phyloP scores from a whole-genome alignment of 305 asterid genomes.

The Fraxinus albicans region DNA sequence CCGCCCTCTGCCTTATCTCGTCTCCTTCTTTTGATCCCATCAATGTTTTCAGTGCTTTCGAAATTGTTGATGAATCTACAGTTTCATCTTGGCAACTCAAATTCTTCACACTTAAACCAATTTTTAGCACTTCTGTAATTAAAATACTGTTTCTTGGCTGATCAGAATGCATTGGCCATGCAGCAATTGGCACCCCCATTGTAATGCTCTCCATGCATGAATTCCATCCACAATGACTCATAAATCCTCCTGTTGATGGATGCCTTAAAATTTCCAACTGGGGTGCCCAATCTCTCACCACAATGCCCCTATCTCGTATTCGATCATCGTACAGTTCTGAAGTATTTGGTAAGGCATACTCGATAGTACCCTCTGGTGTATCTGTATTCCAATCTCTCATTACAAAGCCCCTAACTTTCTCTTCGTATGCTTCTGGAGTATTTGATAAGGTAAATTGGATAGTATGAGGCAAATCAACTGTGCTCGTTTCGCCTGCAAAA shows the following conservation, averaged over 20 bases:
- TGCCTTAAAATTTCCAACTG: constrained; percentile 36
- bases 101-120: constrained; percentile 4
- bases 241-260: constrained; percentile 32
- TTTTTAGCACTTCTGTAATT: constrained; percentile 17
- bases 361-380: not conserved
- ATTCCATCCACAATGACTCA: constrained; percentile 43
- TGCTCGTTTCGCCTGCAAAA: constrained; percentile 13
- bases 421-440: constrained; percentile 31
- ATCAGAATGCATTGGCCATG: constrained; percentile 42
- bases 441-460: not conserved
- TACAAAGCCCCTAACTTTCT: constrained; percentile 25
- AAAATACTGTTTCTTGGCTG: constrained; percentile 32
- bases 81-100: not conserved
- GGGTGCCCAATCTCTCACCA: constrained; percentile 42
- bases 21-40: constrained; percentile 36
- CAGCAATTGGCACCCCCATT: constrained; percentile 37
- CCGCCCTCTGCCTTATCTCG: constrained; percentile 25
- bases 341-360: not conserved
- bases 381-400: not conserved
- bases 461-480: no score
- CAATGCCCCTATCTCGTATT: not conserved
- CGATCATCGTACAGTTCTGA: not conserved
- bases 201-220: constrained; percentile 31
- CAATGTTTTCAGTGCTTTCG: constrained; percentile 25
- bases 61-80: constrained; percentile 21